Evolutionary conservation across 1,284 basidiomycete species (phyloP).

Genomic region (Cryptococcus hybrid): DNA sequence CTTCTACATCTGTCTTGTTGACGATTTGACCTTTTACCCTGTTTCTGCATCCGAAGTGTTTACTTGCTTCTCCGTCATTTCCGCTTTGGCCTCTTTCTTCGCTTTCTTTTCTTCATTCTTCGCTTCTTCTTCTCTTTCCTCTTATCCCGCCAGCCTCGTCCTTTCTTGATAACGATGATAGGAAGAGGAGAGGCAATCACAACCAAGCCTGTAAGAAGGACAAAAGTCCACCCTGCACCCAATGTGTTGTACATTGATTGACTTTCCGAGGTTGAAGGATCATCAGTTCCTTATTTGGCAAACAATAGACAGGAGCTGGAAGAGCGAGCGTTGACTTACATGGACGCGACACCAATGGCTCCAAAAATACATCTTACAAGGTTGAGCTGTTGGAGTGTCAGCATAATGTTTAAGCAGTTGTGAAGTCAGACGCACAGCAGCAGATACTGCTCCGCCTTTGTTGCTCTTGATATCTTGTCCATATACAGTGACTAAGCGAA

Average conservation of each 20-base stretch:
- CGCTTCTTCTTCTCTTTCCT: constrained; percentile 21
- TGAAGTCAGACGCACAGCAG: constrained; percentile 30
- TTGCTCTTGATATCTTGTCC: constrained; percentile 46
- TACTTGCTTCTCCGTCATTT: background rate
- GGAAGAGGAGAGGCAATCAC: constrained; percentile 29
- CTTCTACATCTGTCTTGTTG: too few species aligned
- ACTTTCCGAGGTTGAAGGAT: background rate
- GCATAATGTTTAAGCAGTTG: background rate
- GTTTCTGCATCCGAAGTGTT: too few species aligned
- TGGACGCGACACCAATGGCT: constrained; percentile 38
- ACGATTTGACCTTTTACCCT: too few species aligned
- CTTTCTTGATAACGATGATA: constrained; percentile 27
- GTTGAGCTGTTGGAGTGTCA: constrained; percentile 29
- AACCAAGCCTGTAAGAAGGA: constrained; percentile 38
- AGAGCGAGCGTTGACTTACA: constrained; percentile 17
- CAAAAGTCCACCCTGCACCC: constrained; percentile 47
- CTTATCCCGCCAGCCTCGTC: constrained; percentile 30
- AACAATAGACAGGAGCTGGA: background rate
- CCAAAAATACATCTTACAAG: constrained; percentile 48
- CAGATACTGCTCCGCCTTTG: constrained; percentile 45
- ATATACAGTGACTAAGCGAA: constrained; percentile 34
- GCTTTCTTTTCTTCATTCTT: constrained; percentile 13
- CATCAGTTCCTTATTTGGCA: background rate
- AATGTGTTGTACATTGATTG: constrained; percentile 37
- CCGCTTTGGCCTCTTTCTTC: background rate